Percentiles rank a stretch among this genome's conserved stretches.
These are phyloP conservation scores for Xylariaceae sp. DNA, from an alignment of 2,329 filamentous ascomycete species.

Conservation along the genomic window DNA sequence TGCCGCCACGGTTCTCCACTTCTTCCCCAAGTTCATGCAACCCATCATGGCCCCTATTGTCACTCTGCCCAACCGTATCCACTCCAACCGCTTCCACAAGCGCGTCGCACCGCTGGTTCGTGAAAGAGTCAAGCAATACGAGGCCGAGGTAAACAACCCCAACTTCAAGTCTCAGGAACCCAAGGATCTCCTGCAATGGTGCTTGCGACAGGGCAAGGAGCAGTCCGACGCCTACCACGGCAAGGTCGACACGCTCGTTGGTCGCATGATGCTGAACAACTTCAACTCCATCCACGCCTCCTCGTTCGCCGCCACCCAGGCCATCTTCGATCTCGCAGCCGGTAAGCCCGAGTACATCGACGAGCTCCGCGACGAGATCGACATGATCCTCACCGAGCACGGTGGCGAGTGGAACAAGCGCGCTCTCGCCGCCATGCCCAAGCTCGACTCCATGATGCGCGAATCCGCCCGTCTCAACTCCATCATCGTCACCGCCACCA, in stretches of 20 bases:
- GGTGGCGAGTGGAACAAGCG: conserved; percentile 32
- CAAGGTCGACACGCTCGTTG: conserved; percentile 24
- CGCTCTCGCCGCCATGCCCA: conserved; percentile 31
- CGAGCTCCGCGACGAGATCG: conserved; percentile 31
- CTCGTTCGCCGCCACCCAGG: conserved; percentile 33
- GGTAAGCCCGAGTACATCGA: background rate
- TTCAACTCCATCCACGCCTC: conserved; percentile 39
- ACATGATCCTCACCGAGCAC: conserved; percentile 2
- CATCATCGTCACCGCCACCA: conserved; percentile 24
- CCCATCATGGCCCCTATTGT: conserved; percentile 19
- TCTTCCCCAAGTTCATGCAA: conserved; percentile 17
- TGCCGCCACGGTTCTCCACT: conserved; percentile 14
- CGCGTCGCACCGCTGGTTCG: conserved; percentile 19
- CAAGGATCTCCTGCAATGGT: conserved; percentile 25
- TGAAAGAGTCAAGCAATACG: conserved; percentile 19
- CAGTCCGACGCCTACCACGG: conserved; percentile 16
- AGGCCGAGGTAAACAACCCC: conserved; percentile 5
- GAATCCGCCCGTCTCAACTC: conserved; percentile 35
- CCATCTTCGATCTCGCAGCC: conserved; percentile 38
- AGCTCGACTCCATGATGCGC: conserved; percentile 37
- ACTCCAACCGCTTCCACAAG: conserved; percentile 18
- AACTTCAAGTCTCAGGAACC: conserved; percentile 1
- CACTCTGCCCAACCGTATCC: conserved; percentile 21
- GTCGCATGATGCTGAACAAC: conserved; percentile 32
- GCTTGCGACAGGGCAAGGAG: conserved; percentile 19